phyloP scores from a whole-genome alignment of 768 basidiomycete genomes.

The Boletus subcaerulescens region DNA sequence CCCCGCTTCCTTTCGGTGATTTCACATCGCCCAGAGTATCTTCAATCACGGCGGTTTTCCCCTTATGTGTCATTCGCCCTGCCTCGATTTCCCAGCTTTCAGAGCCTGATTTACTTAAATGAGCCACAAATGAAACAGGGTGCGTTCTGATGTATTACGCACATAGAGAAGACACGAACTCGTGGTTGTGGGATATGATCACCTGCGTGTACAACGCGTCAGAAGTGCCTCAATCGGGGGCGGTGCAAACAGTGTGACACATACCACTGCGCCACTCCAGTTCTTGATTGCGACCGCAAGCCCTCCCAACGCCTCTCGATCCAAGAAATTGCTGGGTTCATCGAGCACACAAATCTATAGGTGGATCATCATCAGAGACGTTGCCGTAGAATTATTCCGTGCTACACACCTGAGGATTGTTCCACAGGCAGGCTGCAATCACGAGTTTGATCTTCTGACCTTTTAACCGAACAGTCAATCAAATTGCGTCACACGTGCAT shows the following conservation, averaged over 20 bases:
- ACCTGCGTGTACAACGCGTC: constrained; percentile 45
- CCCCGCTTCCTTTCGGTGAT: constrained; percentile 66
- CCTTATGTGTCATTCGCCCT: constrained; percentile 83
- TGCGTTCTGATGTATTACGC: constrained; percentile 31
- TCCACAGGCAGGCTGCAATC: constrained; percentile 93
- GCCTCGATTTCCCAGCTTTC: constrained; percentile 95
- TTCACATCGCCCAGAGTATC: constrained; percentile 74
- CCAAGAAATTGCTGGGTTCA: constrained; percentile 96
- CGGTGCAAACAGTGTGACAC: constrained; percentile 13
- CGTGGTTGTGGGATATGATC: constrained; percentile 95
- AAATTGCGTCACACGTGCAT: constrained; percentile 7
- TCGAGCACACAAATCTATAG: constrained; percentile 63
- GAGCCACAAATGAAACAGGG: constrained; percentile 15
- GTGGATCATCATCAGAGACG: constrained; percentile 2
- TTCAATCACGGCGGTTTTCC: constrained; percentile 83
- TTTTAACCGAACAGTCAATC: constrained; percentile 28
- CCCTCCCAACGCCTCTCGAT: constrained; percentile 93
- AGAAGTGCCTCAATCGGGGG: constrained; percentile 12
- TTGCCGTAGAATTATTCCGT: not conserved
- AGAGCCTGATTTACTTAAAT: constrained; percentile 49
- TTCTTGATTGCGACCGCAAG: constrained; percentile 92
- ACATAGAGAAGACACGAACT: constrained; percentile 84
- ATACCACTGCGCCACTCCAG: constrained; percentile 88
- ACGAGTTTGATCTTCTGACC: constrained; percentile 97
- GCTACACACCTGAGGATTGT: constrained; percentile 76